Base-by-base conservation (phyloP, 768 basidiomycete genomes). In the Boletus huronensis region DNA sequence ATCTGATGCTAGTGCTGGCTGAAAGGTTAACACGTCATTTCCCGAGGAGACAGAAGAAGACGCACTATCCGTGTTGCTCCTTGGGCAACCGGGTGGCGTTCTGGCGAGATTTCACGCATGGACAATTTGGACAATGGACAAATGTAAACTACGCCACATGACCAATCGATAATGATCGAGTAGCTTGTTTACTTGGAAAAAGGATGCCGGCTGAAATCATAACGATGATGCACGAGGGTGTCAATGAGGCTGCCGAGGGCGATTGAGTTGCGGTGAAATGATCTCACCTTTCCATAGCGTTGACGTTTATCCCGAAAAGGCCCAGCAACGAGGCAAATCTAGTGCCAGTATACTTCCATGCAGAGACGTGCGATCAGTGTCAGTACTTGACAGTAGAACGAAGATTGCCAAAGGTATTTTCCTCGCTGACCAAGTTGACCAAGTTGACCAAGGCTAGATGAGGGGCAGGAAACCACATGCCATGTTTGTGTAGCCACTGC, bases 121-220 rank as follows among this genome's bases (percentile, higher is more conserved):
- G 38, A 29, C 8, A 14, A 50, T 47, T 52, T 31, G 39, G 49
- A 55, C 25, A 14, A 34, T 31, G 54, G 42, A 9, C 23, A 56
- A 50, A 57, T 57, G 53, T 57, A 39, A 38, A 45, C 8, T 31
- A 53, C 54, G 55, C 58, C 62, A 58, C 62, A 29, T 60, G 52
- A 49, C 58, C 53, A 49, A 53, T 60, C n/a, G 42, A 46, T 38
- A 32, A 19, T 4, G 29, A 51, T 55, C 49, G 17, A 52, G 51
- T 34, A 28, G 32, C 32, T 41, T 16, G 31, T n/a, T 43, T 45
- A 6, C 48, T 39, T 52, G 50, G 36, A 58, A 57, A 50, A 50
- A n/a, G 51, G 61, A 58, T 50, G 51, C 3, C 23, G 32, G 36
- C 3, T 14, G 8, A 35, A 48, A 52, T 50, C 25, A 13, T 11